Evolutionary conservation across 2,329 filamentous ascomycete species (phyloP).

Genomic region (Penicillium sumatraense): DNA sequence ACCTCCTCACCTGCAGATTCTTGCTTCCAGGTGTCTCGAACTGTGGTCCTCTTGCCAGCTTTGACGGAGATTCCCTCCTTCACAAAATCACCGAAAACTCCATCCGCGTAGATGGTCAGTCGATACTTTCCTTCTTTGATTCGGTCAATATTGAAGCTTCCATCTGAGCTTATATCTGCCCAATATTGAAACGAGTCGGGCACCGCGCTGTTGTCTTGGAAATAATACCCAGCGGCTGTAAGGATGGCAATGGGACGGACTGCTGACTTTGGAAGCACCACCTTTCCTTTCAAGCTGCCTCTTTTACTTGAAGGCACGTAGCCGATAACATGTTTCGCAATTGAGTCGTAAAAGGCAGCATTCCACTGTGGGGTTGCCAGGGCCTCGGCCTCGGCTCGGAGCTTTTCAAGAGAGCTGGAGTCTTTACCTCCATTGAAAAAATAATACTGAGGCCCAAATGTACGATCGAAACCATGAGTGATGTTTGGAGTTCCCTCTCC

Average conservation of each 20-base stretch:
- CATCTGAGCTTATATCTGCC: constrained; percentile 55
- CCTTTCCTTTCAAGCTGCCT: constrained; percentile 55
- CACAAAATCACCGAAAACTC: constrained; percentile 64
- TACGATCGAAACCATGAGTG: constrained; percentile 66
- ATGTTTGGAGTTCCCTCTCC: constrained; percentile 68
- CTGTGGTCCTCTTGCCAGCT: constrained; percentile 45
- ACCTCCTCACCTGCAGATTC: constrained; percentile 64
- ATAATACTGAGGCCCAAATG: constrained; percentile 67
- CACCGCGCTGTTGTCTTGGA: constrained; percentile 64
- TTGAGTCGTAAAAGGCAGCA: constrained; percentile 65
- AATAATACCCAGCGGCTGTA: constrained; percentile 56
- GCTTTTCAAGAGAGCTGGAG: constrained; percentile 51
- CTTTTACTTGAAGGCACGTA: constrained; percentile 60
- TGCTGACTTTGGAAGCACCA: constrained; percentile 58
- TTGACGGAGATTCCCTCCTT: constrained; percentile 56
- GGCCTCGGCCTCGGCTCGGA: constrained; percentile 59
- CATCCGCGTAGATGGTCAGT: constrained; percentile 66
- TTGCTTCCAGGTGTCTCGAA: constrained; percentile 54
- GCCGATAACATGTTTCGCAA: constrained; percentile 63
- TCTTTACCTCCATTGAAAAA: constrained; percentile 64
- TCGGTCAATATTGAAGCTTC: constrained; percentile 57
- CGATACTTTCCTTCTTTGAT: constrained; percentile 65
- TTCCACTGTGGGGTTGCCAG: constrained; percentile 61
- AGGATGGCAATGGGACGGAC: constrained; percentile 61
- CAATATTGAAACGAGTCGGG: constrained; percentile 66